A percentile compares a stretch with the other conserved stretches of the same genome.
Evolutionary conservation across 768 basidiomycete species (phyloP).

Genomic region (Phaffia australis): DNA sequence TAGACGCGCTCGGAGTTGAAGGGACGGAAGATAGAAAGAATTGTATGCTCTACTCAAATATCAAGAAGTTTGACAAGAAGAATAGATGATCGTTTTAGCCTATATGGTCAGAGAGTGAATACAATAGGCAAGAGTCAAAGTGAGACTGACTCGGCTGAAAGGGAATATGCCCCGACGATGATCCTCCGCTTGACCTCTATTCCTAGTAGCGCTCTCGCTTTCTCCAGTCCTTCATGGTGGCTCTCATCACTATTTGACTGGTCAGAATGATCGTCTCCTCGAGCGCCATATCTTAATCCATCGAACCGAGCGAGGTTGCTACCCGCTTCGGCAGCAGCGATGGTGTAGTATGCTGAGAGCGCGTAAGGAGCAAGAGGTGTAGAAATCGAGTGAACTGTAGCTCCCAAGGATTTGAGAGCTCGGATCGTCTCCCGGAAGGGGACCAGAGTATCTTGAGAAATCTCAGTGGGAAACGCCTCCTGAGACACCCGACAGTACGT

Average conservation of each 20-base stretch:
- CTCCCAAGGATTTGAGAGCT: conserved; percentile 48
- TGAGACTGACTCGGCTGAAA: conserved; percentile 69
- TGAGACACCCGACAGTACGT: conserved; percentile 28
- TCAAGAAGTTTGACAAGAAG: background rate
- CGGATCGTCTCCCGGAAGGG: conserved; percentile 43
- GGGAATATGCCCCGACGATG: conserved; percentile 76
- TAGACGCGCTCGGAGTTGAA: conserved; percentile 61
- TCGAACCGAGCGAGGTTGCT: conserved; percentile 85
- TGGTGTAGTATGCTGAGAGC: conserved; percentile 88
- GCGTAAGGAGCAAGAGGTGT: conserved; percentile 61
- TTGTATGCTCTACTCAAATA: conserved; percentile 65
- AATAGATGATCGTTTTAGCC: background rate
- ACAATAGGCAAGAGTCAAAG: background rate
- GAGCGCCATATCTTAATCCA: conserved; percentile 66
- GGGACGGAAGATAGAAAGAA: conserved; percentile 91
- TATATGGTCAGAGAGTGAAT: background rate
- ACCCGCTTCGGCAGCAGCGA: conserved; percentile 85
- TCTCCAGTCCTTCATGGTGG: conserved; percentile 39
- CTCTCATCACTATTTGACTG: conserved; percentile 10
- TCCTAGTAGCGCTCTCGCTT: conserved; percentile 61
- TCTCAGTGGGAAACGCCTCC: conserved; percentile 72
- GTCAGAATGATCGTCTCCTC: conserved; percentile 9
- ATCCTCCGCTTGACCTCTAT: conserved; percentile 75
- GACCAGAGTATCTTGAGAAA: conserved; percentile 44
- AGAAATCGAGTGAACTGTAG: conserved; percentile 58